A percentile compares a stretch with the other conserved stretches of the same genome.
Conservation (phyloP, 257 asterid genomes). For the Schizonepeta tenuifolia region DNA sequence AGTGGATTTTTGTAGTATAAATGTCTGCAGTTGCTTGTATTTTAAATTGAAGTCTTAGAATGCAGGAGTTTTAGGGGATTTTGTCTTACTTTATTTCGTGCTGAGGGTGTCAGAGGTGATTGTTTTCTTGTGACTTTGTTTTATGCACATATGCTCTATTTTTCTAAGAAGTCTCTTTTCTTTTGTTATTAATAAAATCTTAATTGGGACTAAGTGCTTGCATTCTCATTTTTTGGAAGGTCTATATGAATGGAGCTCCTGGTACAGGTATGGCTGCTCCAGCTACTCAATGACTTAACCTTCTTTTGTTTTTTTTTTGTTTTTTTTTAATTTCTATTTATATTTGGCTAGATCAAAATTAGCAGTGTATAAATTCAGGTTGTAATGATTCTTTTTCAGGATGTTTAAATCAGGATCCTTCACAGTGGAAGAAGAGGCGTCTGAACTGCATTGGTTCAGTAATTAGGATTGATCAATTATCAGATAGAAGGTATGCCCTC, state of each 20-base stretch:
- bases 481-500: constrained; percentile 57
- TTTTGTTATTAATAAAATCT: constrained; percentile 25
- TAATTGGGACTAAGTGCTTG: constrained; percentile 34
- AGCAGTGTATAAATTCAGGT: constrained; percentile 26
- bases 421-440: constrained; percentile 46
- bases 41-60: not conserved
- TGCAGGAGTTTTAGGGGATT: not conserved
- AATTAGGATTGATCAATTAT: constrained; percentile 52
- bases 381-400: constrained; percentile 48
- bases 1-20: not conserved
- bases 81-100: not conserved
- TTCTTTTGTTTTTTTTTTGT: not conserved
- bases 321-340: not conserved
- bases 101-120: not conserved
- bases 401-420: constrained; percentile 41
- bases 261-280: constrained; percentile 57
- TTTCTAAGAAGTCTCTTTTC: not conserved
- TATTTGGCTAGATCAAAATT: constrained; percentile 6
- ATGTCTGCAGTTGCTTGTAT: not conserved
- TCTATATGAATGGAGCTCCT: constrained; percentile 52
- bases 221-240: constrained; percentile 50
- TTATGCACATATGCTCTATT: constrained; percentile 9
- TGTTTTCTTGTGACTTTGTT: not conserved
- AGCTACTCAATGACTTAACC: constrained; percentile 26
- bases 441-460: constrained; percentile 72